phyloP scores from a whole-genome alignment of 768 basidiomycete genomes.

The Mycena maculata region DNA sequence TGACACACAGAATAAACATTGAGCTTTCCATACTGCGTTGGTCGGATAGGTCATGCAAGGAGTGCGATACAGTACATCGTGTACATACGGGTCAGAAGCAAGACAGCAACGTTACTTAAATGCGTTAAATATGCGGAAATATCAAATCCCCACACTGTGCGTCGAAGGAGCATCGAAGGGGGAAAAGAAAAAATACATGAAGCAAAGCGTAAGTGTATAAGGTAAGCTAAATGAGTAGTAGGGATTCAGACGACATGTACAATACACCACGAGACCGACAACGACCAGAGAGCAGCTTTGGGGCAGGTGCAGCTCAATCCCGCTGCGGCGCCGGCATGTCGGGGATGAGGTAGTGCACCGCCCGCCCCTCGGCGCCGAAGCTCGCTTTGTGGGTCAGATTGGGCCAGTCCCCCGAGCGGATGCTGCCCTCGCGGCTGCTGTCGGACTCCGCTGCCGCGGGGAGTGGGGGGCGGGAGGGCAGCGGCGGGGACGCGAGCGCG shows the following conservation, averaged over 20 bases:
- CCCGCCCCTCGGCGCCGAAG: slow-evolving; percentile 57
- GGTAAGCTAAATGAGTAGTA: not conserved
- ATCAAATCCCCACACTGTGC: slow-evolving; percentile 20
- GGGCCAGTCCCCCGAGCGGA: slow-evolving; percentile 22
- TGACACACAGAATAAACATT: not conserved
- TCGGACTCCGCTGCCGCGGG: slow-evolving; percentile 11
- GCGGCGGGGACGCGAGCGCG: slow-evolving; percentile 29
- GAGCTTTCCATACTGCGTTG: not conserved
- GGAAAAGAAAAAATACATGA: not conserved
- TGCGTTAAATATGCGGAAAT: slow-evolving; percentile 26
- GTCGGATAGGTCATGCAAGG: not conserved
- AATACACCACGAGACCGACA: not conserved
- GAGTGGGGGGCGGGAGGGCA: slow-evolving; percentile 13
- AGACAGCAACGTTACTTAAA: too few species aligned
- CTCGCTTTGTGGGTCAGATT: slow-evolving; percentile 55
- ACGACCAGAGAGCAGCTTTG: not conserved
- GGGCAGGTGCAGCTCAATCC: slow-evolving; percentile 32
- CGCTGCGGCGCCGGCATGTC: slow-evolving; percentile 59
- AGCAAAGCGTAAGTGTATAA: slow-evolving; percentile 22
- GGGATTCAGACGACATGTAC: slow-evolving; percentile 4
- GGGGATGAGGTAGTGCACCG: slow-evolving; percentile 69
- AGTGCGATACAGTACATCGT: not conserved
- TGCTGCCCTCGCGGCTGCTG: slow-evolving; percentile 30
- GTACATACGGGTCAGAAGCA: slow-evolving; percentile 1
- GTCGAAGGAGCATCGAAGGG: not conserved